These are phyloP conservation scores for Lenwebbia sp. DNA, from an alignment of 345 rosid species.

Conservation along the genomic window DNA sequence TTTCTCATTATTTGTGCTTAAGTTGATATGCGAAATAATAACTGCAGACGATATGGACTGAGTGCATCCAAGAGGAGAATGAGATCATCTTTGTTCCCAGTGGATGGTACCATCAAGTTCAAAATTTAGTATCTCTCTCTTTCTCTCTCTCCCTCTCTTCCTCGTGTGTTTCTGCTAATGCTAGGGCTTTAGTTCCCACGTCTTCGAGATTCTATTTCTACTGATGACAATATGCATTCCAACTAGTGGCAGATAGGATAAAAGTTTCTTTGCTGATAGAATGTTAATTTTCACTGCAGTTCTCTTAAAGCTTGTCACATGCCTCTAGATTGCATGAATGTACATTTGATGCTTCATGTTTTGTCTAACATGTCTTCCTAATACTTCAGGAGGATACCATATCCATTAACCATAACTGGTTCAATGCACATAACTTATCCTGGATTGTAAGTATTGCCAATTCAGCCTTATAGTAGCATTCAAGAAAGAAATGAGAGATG, in stretches of 20 bases:
- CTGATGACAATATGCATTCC: background rate
- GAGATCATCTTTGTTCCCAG: conserved; percentile 86
- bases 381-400: conserved; percentile 75
- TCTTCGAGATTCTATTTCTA: background rate
- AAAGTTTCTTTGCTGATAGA: background rate
- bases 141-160: background rate
- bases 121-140: conserved; percentile 51
- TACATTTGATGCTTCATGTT: background rate
- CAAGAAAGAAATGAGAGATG: background rate
- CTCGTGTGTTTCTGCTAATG: background rate
- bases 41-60: conserved; percentile 75
- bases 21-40: background rate
- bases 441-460: conserved; percentile 64
- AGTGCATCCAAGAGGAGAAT: conserved; percentile 61
- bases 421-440: conserved; percentile 68
- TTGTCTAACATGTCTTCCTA: background rate
- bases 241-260: background rate
- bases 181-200: background rate
- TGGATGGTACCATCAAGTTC: conserved; percentile 99
- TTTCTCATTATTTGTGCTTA: background rate
- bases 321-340: background rate
- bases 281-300: background rate
- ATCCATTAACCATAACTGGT: conserved; percentile 96
- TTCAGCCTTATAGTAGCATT: background rate
- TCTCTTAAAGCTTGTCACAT: background rate